phyloP scores from a whole-genome alignment of 2,329 filamentous ascomycete genomes.

The Botrytis byssoidea region DNA sequence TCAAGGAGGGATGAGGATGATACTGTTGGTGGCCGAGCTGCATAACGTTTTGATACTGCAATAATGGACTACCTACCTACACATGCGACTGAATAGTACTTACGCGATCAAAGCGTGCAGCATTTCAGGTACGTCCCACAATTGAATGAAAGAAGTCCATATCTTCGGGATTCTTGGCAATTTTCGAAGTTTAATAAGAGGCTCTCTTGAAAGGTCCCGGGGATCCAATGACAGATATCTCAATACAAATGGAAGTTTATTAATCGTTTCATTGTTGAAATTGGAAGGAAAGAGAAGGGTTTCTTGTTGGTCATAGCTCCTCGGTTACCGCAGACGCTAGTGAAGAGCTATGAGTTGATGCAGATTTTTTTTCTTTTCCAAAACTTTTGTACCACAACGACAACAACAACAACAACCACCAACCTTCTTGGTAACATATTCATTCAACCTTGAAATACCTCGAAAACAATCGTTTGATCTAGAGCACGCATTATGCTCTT shows the following conservation, averaged over 20 bases:
- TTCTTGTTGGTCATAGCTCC: constrained; percentile 7
- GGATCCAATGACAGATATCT: background rate
- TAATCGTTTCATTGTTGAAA: background rate
- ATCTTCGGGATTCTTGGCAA: background rate
- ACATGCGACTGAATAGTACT: background rate
- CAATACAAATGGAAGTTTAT: background rate
- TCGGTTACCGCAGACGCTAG: constrained; percentile 11
- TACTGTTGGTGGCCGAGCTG: background rate
- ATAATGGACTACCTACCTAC: background rate
- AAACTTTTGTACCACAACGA: background rate
- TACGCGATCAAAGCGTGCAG: background rate
- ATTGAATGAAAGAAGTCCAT: background rate
- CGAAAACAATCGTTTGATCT: background rate
- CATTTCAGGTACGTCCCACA: background rate
- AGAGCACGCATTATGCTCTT: background rate
- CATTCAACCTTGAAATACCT: background rate
- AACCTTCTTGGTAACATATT: background rate
- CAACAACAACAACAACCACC: background rate
- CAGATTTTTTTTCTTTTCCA: background rate
- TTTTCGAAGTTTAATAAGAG: background rate
- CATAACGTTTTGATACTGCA: background rate
- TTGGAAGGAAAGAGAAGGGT: background rate
- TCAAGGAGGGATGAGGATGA: background rate
- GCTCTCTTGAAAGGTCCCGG: background rate
- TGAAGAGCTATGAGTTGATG: constrained; percentile 1